Conservation (phyloP, 192 early-diverging fungal genomes). For the Linnemannia elongata region DNA sequence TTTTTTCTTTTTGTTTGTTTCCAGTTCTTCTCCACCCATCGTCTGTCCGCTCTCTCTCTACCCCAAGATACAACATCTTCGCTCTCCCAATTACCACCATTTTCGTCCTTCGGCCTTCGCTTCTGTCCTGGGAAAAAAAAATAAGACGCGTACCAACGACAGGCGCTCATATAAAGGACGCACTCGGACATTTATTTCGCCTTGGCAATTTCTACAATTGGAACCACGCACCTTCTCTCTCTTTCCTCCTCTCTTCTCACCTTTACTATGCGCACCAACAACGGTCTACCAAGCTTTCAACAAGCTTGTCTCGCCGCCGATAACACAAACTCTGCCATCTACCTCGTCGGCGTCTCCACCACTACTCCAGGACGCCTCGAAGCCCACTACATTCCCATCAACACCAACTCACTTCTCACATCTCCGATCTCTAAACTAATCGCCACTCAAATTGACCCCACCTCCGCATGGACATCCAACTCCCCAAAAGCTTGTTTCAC, state of each 20-base stretch:
- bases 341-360: neutral
- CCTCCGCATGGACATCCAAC: slow-evolving; percentile 16
- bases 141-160: neutral
- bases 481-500: slow-evolving; percentile 26
- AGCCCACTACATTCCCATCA: neutral
- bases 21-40: no score
- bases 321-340: neutral
- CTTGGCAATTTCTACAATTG: neutral
- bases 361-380: neutral
- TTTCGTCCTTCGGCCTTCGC: neutral
- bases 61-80: neutral
- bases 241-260: no score
- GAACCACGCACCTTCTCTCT: neutral
- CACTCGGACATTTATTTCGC: neutral
- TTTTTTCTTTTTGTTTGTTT: no score
- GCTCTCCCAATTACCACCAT: neutral
- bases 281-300: neutral
- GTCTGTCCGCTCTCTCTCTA: no score
- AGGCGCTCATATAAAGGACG: neutral
- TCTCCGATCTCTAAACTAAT: neutral
- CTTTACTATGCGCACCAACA: neutral
- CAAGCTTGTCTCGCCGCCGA: neutral
- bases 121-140: neutral
- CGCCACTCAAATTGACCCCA: neutral
- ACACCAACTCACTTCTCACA: neutral